Evolutionary conservation across 2,329 filamentous ascomycete genomes (phyloP).

Genomic region (Alternaria infectoria): DNA sequence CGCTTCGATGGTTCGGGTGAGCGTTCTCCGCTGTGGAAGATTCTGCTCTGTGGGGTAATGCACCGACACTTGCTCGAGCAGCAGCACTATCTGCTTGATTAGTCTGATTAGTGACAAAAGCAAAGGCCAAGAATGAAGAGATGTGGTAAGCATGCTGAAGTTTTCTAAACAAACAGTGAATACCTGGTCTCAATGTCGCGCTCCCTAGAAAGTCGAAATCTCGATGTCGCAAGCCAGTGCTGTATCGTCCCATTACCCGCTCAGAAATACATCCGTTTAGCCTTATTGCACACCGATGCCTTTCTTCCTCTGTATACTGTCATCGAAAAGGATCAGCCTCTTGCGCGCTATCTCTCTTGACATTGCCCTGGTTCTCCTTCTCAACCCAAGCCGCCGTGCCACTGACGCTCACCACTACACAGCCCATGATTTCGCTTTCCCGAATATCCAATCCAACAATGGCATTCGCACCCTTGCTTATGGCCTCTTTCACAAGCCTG

Average conservation of each 20-base stretch:
- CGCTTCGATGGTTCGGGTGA: background rate
- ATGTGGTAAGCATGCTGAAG: background rate
- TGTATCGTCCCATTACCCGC: background rate
- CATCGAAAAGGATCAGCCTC: conserved; percentile 17
- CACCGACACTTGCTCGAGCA: background rate
- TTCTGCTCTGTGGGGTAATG: background rate
- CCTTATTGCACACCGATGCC: background rate
- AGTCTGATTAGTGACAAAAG: background rate
- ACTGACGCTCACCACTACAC: conserved; percentile 41
- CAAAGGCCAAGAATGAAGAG: background rate
- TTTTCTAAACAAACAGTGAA: background rate
- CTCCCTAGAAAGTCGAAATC: background rate
- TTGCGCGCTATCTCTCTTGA: conserved; percentile 32
- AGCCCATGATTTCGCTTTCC: conserved; percentile 43
- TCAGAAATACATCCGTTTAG: background rate
- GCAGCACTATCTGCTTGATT: background rate
- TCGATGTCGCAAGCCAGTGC: background rate
- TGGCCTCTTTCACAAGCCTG: conserved; percentile 41
- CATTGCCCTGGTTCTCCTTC: conserved; percentile 18
- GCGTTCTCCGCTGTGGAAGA: background rate
- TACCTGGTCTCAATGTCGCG: background rate
- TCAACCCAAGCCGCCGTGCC: conserved; percentile 42
- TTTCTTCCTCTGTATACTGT: background rate
- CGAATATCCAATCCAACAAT: conserved; percentile 38
- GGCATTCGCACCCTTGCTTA: conserved; percentile 41